phyloP scores from a whole-genome alignment of 495 filamentous ascomycete genomes.

The Wilcoxina mikolae region DNA sequence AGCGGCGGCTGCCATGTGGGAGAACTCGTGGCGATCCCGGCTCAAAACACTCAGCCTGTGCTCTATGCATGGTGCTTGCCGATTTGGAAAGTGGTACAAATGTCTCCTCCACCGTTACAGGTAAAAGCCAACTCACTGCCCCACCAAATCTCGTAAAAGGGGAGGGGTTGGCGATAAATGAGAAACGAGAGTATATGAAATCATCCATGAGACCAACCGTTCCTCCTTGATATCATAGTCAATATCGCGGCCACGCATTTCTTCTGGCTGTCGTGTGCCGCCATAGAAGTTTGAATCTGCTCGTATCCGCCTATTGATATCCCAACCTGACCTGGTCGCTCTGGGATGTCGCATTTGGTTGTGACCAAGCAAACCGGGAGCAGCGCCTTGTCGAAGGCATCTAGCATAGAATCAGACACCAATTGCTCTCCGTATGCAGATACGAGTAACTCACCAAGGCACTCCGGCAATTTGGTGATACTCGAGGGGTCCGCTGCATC shows the following conservation, averaged over 20 bases:
- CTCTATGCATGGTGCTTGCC: constrained; percentile 8
- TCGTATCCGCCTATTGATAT: constrained; percentile 51
- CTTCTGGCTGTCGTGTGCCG: constrained; percentile 56
- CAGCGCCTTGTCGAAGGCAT: constrained; percentile 48
- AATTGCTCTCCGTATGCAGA: background rate
- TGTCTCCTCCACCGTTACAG: background rate
- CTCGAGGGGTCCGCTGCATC: constrained; percentile 64
- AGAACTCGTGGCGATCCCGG: constrained; percentile 6
- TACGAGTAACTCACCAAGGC: constrained; percentile 48
- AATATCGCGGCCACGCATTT: constrained; percentile 66
- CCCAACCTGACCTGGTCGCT: background rate
- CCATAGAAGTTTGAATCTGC: constrained; percentile 55
- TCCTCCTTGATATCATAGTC: constrained; percentile 41
- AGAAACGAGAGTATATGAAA: constrained; percentile 6
- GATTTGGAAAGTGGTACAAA: constrained; percentile 27
- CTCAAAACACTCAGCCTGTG: background rate
- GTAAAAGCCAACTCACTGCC: constrained; percentile 1
- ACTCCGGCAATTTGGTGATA: constrained; percentile 48
- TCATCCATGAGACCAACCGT: constrained; percentile 41
- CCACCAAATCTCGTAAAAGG: constrained; percentile 3
- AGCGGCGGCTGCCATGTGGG: background rate
- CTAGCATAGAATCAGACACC: constrained; percentile 32
- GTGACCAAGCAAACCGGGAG: constrained; percentile 65
- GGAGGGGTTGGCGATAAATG: constrained; percentile 5
- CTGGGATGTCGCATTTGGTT: constrained; percentile 64